Evolutionary conservation across 164 flowering plant species (phyloP), one percentile per base, ranked within the genome.

Genomic region (Sextonia rubra): DNA sequence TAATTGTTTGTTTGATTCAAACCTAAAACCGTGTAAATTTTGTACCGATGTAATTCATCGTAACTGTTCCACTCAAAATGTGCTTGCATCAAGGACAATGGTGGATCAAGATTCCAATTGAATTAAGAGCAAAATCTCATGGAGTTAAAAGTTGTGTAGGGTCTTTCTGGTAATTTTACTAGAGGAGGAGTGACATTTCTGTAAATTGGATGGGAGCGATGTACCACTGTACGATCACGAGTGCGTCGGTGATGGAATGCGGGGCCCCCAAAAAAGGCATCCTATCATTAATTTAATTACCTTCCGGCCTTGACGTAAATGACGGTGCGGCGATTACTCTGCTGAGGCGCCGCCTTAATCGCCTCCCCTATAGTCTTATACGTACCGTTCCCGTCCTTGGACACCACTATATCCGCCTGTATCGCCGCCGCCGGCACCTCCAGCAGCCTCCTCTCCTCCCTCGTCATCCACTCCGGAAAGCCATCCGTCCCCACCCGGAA

Each of bases 231-330:
- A 23, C 64, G 64, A 52, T 24, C 64, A 61, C 64, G 26, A 52
- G 64, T 9, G 26, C 12, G 27, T 23, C 12, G 64, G 27, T 24
- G 64, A 61, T 12, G 61, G 64, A 25, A 61, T 25, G 64, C 24
- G 64, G 64, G 64, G 12, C 64, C 26, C 64, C 44, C 2, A 2
- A 37, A 23, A 12, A 61, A 9, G 0, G 3, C 11, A 23, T 61
- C 25, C 4, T 7, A 26, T 12, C 3, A 30, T 32, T 17, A 9
- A 29, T 26, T 12, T 6, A 71, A 14, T 85, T 90, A 94, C 99
- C 83, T 88, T 83, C 99, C 99, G 44, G 97, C 98, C 83, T 66
- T 89, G 48, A 95, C 86, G 82, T 88, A 86, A 29, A 95, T 95
- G 12, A 95, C 80, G 1, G 76, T 81, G 4, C 98, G 85, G 25